Percentiles rank a stretch among this genome's conserved stretches.
phyloP scores from a whole-genome alignment of 139 green algal genomes.

The Dunaliella sp. region DNA sequence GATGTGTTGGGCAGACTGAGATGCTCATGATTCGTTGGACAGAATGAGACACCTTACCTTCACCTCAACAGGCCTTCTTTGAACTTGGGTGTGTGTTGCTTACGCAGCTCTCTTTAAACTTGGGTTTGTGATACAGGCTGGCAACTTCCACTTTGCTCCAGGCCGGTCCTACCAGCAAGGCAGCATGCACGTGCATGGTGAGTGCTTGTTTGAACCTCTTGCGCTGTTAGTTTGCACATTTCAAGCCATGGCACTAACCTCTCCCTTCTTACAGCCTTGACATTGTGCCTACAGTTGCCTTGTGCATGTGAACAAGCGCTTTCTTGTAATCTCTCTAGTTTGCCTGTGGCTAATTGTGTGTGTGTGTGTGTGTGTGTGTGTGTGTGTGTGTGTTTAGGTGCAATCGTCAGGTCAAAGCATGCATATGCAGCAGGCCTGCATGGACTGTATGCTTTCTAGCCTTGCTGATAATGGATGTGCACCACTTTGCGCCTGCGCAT shows the following conservation, averaged over 20 bases:
- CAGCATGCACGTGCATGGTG: conserved; percentile 87
- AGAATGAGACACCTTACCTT: no score
- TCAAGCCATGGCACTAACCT: not conserved
- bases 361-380: not conserved
- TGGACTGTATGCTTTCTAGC: no score
- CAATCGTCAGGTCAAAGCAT: no score
- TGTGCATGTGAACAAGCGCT: not conserved
- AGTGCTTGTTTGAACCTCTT: conserved; percentile 57
- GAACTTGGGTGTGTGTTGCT: no score
- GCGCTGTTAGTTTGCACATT: not conserved
- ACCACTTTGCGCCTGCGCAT: no score
- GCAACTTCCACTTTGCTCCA: conserved; percentile 96
- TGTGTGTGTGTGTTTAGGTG: not conserved
- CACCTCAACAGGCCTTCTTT: no score
- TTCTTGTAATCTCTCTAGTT: not conserved
- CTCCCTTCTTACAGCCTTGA: not conserved
- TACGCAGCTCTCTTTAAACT: no score
- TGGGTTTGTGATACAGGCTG: no score
- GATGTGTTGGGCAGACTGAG: no score
- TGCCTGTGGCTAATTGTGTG: not conserved
- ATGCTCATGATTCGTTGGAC: no score
- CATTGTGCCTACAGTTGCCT: not conserved
- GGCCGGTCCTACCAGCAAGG: conserved; percentile 89
- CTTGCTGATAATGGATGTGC: no score
- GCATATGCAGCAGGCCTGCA: no score